Evolutionary conservation across 345 rosid species (phyloP).

Genomic region (Lepidium aucheri): DNA sequence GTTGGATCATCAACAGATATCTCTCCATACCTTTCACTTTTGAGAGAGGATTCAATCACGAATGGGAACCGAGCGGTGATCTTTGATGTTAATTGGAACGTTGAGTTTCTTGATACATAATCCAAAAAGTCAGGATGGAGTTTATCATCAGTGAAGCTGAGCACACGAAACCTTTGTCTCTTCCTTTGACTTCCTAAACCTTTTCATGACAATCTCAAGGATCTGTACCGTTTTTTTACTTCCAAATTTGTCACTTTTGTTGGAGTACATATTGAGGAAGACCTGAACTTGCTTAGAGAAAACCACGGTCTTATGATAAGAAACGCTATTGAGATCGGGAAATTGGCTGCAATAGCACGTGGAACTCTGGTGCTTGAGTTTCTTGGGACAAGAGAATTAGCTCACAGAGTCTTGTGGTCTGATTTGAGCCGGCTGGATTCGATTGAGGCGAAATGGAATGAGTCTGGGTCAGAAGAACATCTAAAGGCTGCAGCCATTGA

Average conservation of each 20-base stretch:
- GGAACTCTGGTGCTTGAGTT: slow-evolving; percentile 21
- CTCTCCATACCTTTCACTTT: slow-evolving; percentile 16
- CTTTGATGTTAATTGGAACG: slow-evolving; percentile 23
- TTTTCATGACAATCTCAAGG: slow-evolving; percentile 14
- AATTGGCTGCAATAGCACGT: slow-evolving; percentile 14
- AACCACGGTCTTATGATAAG: slow-evolving; percentile 22
- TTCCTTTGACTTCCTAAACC: slow-evolving; percentile 10
- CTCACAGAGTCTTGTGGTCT: slow-evolving; percentile 23
- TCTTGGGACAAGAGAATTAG: slow-evolving; percentile 26
- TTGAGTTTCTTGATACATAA: neutral
- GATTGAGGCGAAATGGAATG: slow-evolving; percentile 21
- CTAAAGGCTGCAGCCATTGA: slow-evolving; percentile 30
- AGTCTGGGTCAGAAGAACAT: slow-evolving; percentile 5
- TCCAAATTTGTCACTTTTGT: slow-evolving; percentile 26
- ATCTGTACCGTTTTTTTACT: slow-evolving; percentile 23
- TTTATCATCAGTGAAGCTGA: slow-evolving; percentile 21
- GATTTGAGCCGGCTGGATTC: slow-evolving; percentile 23
- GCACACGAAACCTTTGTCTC: slow-evolving; percentile 21
- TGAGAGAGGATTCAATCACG: slow-evolving; percentile 20
- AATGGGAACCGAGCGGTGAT: slow-evolving; percentile 11
- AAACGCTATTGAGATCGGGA: slow-evolving; percentile 12
- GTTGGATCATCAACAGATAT: slow-evolving; percentile 17
- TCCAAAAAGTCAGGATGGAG: slow-evolving; percentile 14
- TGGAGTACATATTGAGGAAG: slow-evolving; percentile 24
- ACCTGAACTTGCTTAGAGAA: slow-evolving; percentile 18